Conservation (phyloP, 345 rosid species). For the Syzygium jambos region DNA sequence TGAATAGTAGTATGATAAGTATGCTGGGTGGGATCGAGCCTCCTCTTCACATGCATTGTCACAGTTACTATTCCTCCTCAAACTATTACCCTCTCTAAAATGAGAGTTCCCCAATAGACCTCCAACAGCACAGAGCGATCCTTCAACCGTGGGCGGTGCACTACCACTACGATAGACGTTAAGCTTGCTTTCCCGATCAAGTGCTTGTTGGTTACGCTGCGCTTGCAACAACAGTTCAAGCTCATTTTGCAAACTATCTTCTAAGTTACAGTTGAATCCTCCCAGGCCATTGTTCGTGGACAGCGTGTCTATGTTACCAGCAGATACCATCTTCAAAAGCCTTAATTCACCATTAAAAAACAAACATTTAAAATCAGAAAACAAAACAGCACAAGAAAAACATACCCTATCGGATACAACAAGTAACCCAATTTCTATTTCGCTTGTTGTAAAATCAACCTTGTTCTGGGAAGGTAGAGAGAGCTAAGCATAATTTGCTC, state of each 20-base stretch:
- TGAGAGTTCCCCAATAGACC: slow-evolving; percentile 46
- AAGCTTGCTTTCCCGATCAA: slow-evolving; percentile 24
- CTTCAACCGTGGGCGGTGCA: slow-evolving; percentile 95
- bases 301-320: slow-evolving; percentile 49
- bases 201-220: slow-evolving; percentile 30
- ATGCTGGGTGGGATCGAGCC: slow-evolving; percentile 71
- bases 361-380: not conserved
- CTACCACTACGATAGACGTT: slow-evolving; percentile 73
- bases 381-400: not conserved
- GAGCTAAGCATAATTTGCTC: not conserved
- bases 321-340: slow-evolving; percentile 35
- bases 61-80: slow-evolving; percentile 11
- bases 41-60: slow-evolving; percentile 62
- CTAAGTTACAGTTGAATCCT: slow-evolving; percentile 43
- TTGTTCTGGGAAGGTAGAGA: not conserved
- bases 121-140: slow-evolving; percentile 66
- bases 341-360: slow-evolving; percentile 1
- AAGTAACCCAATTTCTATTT: not conserved
- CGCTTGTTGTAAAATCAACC: not conserved
- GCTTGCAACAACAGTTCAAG: slow-evolving; percentile 58
- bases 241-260: slow-evolving; percentile 54
- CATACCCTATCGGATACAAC: not conserved
- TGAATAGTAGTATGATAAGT: slow-evolving; percentile 72
- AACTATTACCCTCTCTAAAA: slow-evolving; percentile 20
- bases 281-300: slow-evolving; percentile 29